Conservation (phyloP, 2,329 filamentous ascomycete species). For the Bertia moriformis region DNA sequence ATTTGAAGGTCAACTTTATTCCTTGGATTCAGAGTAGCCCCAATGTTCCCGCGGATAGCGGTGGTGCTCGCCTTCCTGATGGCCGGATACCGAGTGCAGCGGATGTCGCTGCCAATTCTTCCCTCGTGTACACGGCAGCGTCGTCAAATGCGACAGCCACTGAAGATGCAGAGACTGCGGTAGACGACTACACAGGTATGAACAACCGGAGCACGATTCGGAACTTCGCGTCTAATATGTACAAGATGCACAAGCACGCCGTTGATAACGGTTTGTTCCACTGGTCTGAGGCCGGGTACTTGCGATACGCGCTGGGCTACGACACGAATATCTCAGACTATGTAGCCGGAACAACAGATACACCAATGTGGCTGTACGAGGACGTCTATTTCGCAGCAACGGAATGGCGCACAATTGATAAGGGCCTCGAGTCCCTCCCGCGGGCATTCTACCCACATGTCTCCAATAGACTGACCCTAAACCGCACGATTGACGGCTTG, state of each 20-base stretch:
- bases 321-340: constrained; percentile 39
- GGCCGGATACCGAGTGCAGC: constrained; percentile 35
- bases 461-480: constrained; percentile 8
- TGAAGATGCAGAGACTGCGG: constrained; percentile 17
- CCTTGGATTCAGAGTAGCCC: constrained; percentile 40
- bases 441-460: constrained; percentile 41
- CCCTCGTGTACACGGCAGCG: constrained; percentile 20
- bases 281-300: constrained; percentile 50
- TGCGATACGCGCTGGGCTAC: constrained; percentile 40
- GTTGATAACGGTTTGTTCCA: constrained; percentile 10
- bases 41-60: constrained; percentile 36
- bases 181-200: constrained; percentile 19
- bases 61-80: constrained; percentile 28
- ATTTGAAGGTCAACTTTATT: constrained; percentile 41
- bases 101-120: constrained; percentile 28
- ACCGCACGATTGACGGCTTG: too few relatives aligned
- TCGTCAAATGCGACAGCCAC: constrained; percentile 14
- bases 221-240: constrained; percentile 25
- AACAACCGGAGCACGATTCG: constrained; percentile 13
- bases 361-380: constrained; percentile 27
- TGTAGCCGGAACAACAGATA: constrained; percentile 6
- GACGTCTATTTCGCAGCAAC: constrained; percentile 43
- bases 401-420: constrained; percentile 50
- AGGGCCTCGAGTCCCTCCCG: constrained; percentile 37
- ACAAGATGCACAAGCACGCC: constrained; percentile 29